phyloP scores from a whole-genome alignment of 2,329 filamentous ascomycete genomes.

The Nemania serpens region DNA sequence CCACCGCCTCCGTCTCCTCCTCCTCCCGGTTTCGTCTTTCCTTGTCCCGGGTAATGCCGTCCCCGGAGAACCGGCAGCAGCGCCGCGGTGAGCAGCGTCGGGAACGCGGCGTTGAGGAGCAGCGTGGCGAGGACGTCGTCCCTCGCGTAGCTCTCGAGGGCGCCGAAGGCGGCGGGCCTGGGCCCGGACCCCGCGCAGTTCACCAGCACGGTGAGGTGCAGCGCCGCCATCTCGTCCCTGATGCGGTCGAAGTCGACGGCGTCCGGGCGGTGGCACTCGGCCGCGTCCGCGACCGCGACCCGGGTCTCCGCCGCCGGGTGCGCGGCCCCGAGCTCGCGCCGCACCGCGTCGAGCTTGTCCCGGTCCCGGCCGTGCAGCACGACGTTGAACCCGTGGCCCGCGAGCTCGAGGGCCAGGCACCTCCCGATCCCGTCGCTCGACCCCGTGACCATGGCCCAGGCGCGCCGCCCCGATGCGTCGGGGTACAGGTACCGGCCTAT shows the following conservation, averaged over 20 bases:
- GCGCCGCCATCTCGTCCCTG: slow-evolving; percentile 32
- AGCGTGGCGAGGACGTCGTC: slow-evolving; percentile 47
- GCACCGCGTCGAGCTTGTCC: slow-evolving; percentile 48
- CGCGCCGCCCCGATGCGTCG: slow-evolving; percentile 20
- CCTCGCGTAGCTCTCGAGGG: slow-evolving; percentile 40
- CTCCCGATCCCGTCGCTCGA: slow-evolving; percentile 57
- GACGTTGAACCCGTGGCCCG: slow-evolving; percentile 57
- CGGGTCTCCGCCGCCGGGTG: slow-evolving; percentile 46
- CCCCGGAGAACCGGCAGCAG: slow-evolving; percentile 29
- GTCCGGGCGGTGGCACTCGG: slow-evolving; percentile 32
- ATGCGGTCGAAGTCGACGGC: slow-evolving; percentile 23
- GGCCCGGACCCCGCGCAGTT: slow-evolving; percentile 56
- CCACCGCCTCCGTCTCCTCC: neutral
- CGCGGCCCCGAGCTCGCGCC: slow-evolving; percentile 41
- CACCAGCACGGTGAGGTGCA: slow-evolving; percentile 54
- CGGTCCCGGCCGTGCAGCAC: slow-evolving; percentile 57
- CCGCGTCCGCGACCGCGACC: slow-evolving; percentile 49
- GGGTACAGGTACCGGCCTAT: slow-evolving; percentile 32
- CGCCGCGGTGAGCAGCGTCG: slow-evolving; percentile 27
- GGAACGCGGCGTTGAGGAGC: slow-evolving; percentile 45
- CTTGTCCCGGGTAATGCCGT: slow-evolving; percentile 7
- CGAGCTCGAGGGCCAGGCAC: slow-evolving; percentile 54
- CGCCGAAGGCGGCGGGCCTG: slow-evolving; percentile 37
- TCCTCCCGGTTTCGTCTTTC: neutral
- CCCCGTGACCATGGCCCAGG: slow-evolving; percentile 56